Conservation (phyloP, 352 stramenopile genomes). For the Phytophthora agathidicida region DNA sequence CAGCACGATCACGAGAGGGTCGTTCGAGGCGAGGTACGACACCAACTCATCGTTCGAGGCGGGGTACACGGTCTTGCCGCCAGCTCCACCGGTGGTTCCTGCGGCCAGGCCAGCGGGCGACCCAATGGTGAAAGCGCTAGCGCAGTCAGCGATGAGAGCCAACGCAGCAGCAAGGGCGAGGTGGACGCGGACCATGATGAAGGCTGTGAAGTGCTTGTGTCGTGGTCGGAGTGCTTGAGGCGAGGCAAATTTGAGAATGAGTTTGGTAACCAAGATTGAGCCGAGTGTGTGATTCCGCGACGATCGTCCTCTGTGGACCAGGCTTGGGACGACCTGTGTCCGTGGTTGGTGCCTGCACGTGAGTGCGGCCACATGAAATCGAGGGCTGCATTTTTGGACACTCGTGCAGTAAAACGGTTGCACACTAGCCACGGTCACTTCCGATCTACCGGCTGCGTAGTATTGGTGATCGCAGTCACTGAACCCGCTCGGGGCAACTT, state of each 20-base stretch:
- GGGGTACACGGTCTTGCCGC: slow-evolving; percentile 30
- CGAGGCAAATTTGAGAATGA: slow-evolving; percentile 27
- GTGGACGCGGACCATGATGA: slow-evolving; percentile 14
- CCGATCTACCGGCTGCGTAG: too few species aligned
- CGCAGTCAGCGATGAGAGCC: slow-evolving; percentile 8
- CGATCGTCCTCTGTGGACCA: too few species aligned
- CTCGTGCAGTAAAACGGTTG: too few species aligned
- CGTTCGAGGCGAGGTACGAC: slow-evolving; percentile 22
- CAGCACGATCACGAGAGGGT: slow-evolving; percentile 45
- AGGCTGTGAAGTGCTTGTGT: too few species aligned
- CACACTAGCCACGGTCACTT: too few species aligned
- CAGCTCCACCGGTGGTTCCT: slow-evolving; percentile 35
- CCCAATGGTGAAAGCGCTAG: slow-evolving; percentile 17
- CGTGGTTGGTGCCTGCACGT: too few species aligned
- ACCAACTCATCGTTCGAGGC: slow-evolving; percentile 36
- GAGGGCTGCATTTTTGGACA: too few species aligned
- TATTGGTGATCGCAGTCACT: too few species aligned
- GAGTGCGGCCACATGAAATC: too few species aligned
- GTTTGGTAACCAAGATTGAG: not conserved
- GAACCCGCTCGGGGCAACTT: too few species aligned
- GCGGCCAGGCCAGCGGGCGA: slow-evolving; percentile 28
- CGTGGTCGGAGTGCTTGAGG: slow-evolving; percentile 9
- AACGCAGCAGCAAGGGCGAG: slow-evolving; percentile 6
- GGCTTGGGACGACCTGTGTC: too few species aligned
- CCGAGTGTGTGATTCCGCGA: too few species aligned